phyloP scores from a whole-genome alignment of 805 yeast genomes.

The Saccharomycopsis malanga region DNA sequence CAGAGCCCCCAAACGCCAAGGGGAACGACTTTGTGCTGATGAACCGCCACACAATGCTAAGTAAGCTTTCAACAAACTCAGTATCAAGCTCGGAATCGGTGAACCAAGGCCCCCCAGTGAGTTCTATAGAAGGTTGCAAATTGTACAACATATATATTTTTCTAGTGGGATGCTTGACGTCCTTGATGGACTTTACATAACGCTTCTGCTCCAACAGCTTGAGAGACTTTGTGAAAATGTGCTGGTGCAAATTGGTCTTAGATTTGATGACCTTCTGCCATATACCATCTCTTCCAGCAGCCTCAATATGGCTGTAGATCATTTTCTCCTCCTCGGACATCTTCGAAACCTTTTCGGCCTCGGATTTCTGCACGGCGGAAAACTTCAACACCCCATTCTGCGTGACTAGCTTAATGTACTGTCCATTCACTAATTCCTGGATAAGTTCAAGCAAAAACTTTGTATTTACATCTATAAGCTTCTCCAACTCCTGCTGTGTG shows the following conservation, averaged over 20 bases:
- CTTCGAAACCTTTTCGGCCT: slow-evolving; percentile 67
- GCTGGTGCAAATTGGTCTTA: slow-evolving; percentile 83
- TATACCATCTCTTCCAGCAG: slow-evolving; percentile 89
- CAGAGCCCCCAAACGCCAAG: slow-evolving; percentile 17
- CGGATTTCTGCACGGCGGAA: slow-evolving; percentile 64
- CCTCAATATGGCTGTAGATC: slow-evolving; percentile 86
- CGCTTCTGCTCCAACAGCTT: slow-evolving; percentile 75
- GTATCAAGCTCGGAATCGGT: slow-evolving; percentile 92
- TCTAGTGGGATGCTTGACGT: slow-evolving; percentile 88
- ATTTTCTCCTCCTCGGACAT: slow-evolving; percentile 87
- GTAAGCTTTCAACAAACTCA: slow-evolving; percentile 80
- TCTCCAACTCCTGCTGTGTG: slow-evolving; percentile 62
- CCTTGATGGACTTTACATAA: slow-evolving; percentile 81
- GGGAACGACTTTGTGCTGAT: slow-evolving; percentile 75
- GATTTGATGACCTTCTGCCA: slow-evolving; percentile 92
- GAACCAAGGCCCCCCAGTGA: slow-evolving; percentile 99
- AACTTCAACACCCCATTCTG: slow-evolving; percentile 62
- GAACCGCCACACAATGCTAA: slow-evolving; percentile 83
- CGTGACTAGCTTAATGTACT: slow-evolving; percentile 39
- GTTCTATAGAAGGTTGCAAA: slow-evolving; percentile 88
- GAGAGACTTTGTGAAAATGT: slow-evolving; percentile 77
- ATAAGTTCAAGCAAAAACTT: slow-evolving; percentile 33
- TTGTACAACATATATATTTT: slow-evolving; percentile 94
- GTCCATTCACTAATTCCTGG: slow-evolving; percentile 38
- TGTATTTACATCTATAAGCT: slow-evolving; percentile 34